These are phyloP conservation scores for Corymbia maculata DNA, from an alignment of 345 rosid species.

Conservation along the genomic window DNA sequence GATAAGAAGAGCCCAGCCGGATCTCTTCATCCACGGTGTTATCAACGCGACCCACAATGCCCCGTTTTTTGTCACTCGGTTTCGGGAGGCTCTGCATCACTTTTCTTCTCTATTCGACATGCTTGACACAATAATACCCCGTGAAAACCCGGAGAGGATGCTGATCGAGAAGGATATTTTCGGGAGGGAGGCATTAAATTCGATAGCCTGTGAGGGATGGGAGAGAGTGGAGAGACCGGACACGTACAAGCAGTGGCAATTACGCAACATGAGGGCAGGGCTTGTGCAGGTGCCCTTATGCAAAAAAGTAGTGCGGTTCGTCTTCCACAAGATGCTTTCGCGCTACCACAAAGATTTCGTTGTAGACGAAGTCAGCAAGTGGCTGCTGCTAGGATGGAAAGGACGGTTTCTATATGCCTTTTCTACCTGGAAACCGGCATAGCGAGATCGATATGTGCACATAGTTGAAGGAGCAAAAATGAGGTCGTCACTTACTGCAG, in stretches of 20 bases:
- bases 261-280: conserved; percentile 1
- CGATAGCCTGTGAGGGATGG: no score
- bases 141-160: background rate
- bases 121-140: no score
- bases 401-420: background rate
- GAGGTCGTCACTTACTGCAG: no score
- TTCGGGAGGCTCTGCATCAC: background rate
- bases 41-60: background rate
- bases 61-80: conserved; percentile 1
- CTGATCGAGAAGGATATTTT: background rate
- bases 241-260: conserved; percentile 2
- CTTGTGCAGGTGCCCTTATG: background rate
- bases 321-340: background rate
- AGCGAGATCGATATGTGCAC: no score
- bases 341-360: background rate
- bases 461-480: no score
- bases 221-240: background rate
- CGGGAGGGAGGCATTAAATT: no score
- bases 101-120: no score
- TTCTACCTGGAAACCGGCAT: no score
- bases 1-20: background rate
- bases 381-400: background rate
- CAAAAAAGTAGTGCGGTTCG: background rate
- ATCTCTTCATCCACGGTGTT: background rate
- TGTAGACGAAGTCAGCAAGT: background rate